Base-by-base conservation (phyloP, 2,329 filamentous ascomycete genomes). In the Calonectria montana region DNA sequence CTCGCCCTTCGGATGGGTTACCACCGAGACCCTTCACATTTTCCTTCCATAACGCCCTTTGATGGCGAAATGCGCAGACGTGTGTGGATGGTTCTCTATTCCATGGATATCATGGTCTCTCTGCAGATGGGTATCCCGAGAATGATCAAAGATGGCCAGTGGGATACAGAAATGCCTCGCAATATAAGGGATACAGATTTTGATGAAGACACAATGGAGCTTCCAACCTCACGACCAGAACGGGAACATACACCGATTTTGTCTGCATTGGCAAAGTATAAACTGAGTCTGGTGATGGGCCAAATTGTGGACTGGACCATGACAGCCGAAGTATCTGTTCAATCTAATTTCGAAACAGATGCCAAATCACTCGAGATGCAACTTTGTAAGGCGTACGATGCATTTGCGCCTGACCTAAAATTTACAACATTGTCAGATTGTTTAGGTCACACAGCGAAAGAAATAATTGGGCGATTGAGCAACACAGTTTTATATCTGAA, bases 61-160 rank as follows among this genome's bases (percentile, higher is more conserved):
- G 57, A 62, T n/a, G 23, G 57, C 18, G 57, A 62, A 27, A 62
- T 62, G 57, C 57, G 57, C 16, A 45, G 57, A 16, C 57, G 57
- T n/a, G 39, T 45, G 5, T 62, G 57, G 57, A 62, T 62, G 37
- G 25, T 45, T 6, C 57, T 62, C 2, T 62, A 62, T 45, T 62
- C 39, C 4, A 41, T 62, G 57, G 57, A 62, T 16, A 62, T 62
- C 5, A 62, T 45, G 57, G 37, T 62, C 2, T 62, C 57, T 5
- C 27, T 62, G 5, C 57, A 62, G 12, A 62, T 62, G 37, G 57
- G 57, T 16, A 62, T 43, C 16, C 57, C 57, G 5, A 41, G 57
- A 27, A 62, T 62, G 57, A 62, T 62, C 15, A 62, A 62, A 10
- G 57, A 62, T 31, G 37, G 37, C 7, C 57, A 62, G 16, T 62